Evolutionary conservation across 441 rosid genomes (phyloP), one percentile per base, ranked within the genome.

Genomic region (Bocquillonia castaneifolia): DNA sequence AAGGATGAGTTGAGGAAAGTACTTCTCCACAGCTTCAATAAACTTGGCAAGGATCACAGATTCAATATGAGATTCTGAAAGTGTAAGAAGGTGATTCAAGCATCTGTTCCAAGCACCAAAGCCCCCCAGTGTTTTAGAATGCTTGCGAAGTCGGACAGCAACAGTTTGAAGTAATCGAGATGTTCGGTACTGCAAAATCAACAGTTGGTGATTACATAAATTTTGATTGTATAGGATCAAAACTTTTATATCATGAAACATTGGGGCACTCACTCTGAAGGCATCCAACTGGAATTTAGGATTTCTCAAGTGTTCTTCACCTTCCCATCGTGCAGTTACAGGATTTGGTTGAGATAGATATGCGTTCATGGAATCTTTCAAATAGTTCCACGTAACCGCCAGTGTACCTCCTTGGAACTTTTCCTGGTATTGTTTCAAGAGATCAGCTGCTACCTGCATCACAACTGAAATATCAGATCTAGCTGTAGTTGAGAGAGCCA

Each of bases 81-180:
- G 98, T 6, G 90, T 91, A 57, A 94, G 85, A 50, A 94, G 96
- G 86, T 94, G 99, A 82, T 94, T 94, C 80, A 94, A 86, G 86
- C 98, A 94, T 74, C 99, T 79, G 74, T 94, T 94, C 99, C 99
- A 94, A 36, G 99, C 97, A 68, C 98, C 98, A 63, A 94, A 94
- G 57, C 76, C 67, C 23, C 98, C 99, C 10, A 90, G 94, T 54
- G 83, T 85, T 81, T 86, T 86, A 18, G 83, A 52, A 78, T 94
- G 98, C 83, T 92, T 94, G 28, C 77, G 86, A 54, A 94, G 87
- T 72, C 99, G 81, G 64, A 82, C 80, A 15, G 88, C 94, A 52
- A 84, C 96, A 67, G 87, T 94, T 74, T 92, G 99, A 64, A 94
- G 92, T 61, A 94, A 80, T 64, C 94, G 86, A 55, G 99, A 94